A percentile compares a stretch with the other conserved stretches of the same genome.
These are phyloP conservation scores for Danielia oregonensis DNA, from an alignment of 805 yeast species.

Conservation along the genomic window DNA sequence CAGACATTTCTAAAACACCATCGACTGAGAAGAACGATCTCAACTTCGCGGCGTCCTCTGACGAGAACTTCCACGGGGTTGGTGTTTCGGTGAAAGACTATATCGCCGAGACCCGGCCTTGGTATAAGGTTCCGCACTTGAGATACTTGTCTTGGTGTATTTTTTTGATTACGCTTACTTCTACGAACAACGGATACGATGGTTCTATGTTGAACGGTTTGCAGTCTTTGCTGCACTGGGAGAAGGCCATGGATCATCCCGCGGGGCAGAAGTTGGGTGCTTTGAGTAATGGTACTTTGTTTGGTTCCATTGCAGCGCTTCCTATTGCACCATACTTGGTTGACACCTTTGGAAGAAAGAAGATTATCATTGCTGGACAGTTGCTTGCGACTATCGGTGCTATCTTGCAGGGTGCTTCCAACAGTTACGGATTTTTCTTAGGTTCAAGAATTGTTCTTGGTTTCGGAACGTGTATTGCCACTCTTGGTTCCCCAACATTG, in stretches of 20 bases:
- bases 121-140: slow-evolving; percentile 37
- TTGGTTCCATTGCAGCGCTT: slow-evolving; percentile 36
- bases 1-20: background rate
- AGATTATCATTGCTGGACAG: slow-evolving; percentile 26
- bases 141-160: slow-evolving; percentile 33
- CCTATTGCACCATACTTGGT: slow-evolving; percentile 14
- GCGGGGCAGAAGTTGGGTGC: slow-evolving; percentile 20
- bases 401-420: slow-evolving; percentile 34
- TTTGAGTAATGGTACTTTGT: slow-evolving; percentile 19
- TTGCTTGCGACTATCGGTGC: slow-evolving; percentile 29
- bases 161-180: slow-evolving; percentile 40
- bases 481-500: slow-evolving; percentile 45
- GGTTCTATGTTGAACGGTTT: slow-evolving; percentile 45
- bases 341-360: slow-evolving; percentile 43
- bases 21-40: background rate
- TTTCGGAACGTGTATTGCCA: slow-evolving; percentile 40
- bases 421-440: slow-evolving; percentile 34
- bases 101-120: slow-evolving; percentile 18
- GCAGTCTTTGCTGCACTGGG: slow-evolving; percentile 44
- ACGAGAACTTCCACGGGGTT: background rate
- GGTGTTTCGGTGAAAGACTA: slow-evolving; percentile 7
- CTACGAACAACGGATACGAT: slow-evolving; percentile 38
- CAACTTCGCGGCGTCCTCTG: too few species aligned
- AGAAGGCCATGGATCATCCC: slow-evolving; percentile 27
- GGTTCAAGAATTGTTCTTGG: slow-evolving; percentile 48